Evolutionary conservation across 768 basidiomycete species (phyloP), one percentile per base, ranked within the genome.

Genomic region (Suillus lakei): DNA sequence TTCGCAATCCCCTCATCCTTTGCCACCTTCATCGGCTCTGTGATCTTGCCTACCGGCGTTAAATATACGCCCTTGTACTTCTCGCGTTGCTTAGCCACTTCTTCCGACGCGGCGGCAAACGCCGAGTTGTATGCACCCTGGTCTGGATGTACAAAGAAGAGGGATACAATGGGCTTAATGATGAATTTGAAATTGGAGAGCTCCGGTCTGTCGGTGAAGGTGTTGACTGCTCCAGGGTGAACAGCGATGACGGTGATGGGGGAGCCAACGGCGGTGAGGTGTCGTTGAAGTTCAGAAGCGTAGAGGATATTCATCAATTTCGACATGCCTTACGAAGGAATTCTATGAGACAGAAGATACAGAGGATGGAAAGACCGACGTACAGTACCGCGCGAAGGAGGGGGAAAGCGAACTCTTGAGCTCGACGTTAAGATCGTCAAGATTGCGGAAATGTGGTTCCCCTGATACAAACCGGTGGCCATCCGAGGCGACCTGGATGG

Each of bases 261-360:
- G 0, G 77, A 69, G 18, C 71, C 74, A 43, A 74, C 71, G 0
- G 69, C 71, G 51, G 82, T 78, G 34, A 89, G 73, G 26, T 72
- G 82, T 39, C 76, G 77, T 64, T 89, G 86, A 21, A 90, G 74
- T 66, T 84, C 79, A 34, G 78, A 81, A 1, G 81, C 82, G 65
- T 81, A 87, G 21, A 89, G 77, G 36, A 84, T 73, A 58, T 79
- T 80, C 21, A 83, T 80, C n/a, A 88, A 73, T 70, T 90, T 89
- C 55, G 84, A 77, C 41, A 80, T 72, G 0, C 71, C 89, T 88
- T n/a, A 30, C 7, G 26, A 53, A 12, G 10, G 10, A 10, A 64
- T 32, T 30, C 56, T 23, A 10, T 9, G 6, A 67, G 38, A 63
- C 18, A 64, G 0, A 3, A 18, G 13, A 15, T 28, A 23, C 26